phyloP scores from a whole-genome alignment of 371 early-diverging fungal genomes.

The Apophysomyces elegans region DNA sequence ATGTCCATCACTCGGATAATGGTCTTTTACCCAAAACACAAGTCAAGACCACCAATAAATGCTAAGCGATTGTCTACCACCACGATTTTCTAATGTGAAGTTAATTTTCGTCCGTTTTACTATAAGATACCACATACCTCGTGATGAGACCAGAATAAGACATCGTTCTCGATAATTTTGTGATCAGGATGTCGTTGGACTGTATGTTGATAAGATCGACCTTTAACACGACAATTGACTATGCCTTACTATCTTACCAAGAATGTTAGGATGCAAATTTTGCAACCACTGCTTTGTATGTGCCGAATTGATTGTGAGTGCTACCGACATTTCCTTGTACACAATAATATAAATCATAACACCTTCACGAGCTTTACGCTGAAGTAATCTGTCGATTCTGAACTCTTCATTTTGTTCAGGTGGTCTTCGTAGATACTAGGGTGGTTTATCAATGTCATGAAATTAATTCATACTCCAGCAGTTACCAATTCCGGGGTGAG shows the following conservation, averaged over 20 bases:
- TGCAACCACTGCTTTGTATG: slow-evolving; percentile 84
- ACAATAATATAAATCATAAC: slow-evolving; percentile 89
- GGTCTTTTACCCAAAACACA: slow-evolving; percentile 75
- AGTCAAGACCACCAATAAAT: slow-evolving; percentile 91
- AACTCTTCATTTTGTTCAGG: slow-evolving; percentile 74
- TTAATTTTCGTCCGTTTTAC: slow-evolving; percentile 23
- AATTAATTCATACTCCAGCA: not conserved
- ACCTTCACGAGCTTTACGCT: slow-evolving; percentile 86
- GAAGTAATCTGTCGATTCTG: slow-evolving; percentile 82
- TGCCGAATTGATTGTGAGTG: slow-evolving; percentile 79
- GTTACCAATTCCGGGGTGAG: slow-evolving; percentile 77
- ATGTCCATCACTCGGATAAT: not conserved
- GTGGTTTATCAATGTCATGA: not conserved
- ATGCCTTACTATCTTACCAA: slow-evolving; percentile 50
- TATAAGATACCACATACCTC: slow-evolving; percentile 37
- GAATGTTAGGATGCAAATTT: slow-evolving; percentile 80
- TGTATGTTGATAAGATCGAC: slow-evolving; percentile 10
- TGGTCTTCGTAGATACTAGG: slow-evolving; percentile 79
- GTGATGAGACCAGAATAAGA: slow-evolving; percentile 82
- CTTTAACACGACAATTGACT: not conserved
- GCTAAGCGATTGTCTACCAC: slow-evolving; percentile 85
- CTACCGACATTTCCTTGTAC: slow-evolving; percentile 88
- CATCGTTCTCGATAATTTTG: slow-evolving; percentile 64
- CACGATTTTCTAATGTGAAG: slow-evolving; percentile 72
- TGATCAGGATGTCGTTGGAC: slow-evolving; percentile 91